phyloP scores from a whole-genome alignment of 768 basidiomycete genomes.

The Suillus plorans region DNA sequence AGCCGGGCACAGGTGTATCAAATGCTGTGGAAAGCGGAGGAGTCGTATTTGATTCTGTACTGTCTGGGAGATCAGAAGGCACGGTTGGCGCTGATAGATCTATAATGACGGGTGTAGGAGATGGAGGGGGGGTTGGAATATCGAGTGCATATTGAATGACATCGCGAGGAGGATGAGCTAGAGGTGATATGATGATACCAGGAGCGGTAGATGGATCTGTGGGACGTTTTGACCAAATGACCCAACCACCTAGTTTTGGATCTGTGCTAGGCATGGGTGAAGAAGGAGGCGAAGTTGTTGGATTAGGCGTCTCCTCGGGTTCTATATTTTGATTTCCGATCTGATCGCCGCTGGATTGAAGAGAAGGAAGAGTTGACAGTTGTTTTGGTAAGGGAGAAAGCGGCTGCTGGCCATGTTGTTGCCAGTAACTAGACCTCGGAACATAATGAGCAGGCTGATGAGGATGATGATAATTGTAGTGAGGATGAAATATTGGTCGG shows the following conservation, averaged over 20 bases:
- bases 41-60: slow-evolving; percentile 48
- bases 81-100: slow-evolving; percentile 5
- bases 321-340: slow-evolving; percentile 3
- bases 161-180: slow-evolving; percentile 59
- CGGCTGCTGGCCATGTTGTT: slow-evolving; percentile 36
- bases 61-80: slow-evolving; percentile 31
- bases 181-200: slow-evolving; percentile 68
- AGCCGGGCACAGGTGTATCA: slow-evolving; percentile 46
- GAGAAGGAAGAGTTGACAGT: slow-evolving; percentile 46
- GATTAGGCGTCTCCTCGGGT: slow-evolving; percentile 21
- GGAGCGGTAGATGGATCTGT: slow-evolving; percentile 62
- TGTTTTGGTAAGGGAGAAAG: slow-evolving; percentile 67
- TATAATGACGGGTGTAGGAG: slow-evolving; percentile 26
- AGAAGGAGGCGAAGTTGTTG: slow-evolving; percentile 6
- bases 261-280: background rate
- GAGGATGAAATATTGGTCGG: slow-evolving; percentile 35
- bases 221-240: slow-evolving; percentile 75
- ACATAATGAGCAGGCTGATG: slow-evolving; percentile 25
- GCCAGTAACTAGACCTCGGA: slow-evolving; percentile 19
- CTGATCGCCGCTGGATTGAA: slow-evolving; percentile 11
- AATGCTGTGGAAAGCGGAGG: slow-evolving; percentile 51
- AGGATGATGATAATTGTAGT: slow-evolving; percentile 35
- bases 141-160: slow-evolving; percentile 57
- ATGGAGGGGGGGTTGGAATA: slow-evolving; percentile 49
- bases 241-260: slow-evolving; percentile 40